Percentiles rank a stretch among this genome's conserved stretches.
Evolutionary conservation across 2,329 filamentous ascomycete species (phyloP).

Genomic region (Orbilia brochopaga): DNA sequence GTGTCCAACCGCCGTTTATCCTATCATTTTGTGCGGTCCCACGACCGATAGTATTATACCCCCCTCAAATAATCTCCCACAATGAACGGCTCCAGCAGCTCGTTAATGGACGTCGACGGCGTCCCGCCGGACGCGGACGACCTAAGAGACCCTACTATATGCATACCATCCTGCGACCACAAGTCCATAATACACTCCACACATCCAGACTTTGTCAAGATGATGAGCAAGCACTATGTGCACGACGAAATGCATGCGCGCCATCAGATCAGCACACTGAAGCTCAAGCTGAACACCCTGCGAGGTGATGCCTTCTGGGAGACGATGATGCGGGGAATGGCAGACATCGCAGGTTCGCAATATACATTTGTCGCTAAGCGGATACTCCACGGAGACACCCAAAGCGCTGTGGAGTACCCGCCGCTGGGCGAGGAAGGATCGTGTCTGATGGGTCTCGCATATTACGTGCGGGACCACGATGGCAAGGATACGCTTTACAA

Average conservation of each 20-base stretch:
- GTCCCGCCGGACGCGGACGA: conserved; percentile 31
- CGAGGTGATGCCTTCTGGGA: conserved; percentile 65
- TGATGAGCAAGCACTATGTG: conserved; percentile 49
- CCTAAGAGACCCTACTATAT: conserved; percentile 29
- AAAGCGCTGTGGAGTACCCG: conserved; percentile 67
- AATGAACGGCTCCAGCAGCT: conserved; percentile 40
- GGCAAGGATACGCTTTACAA: conserved; percentile 64
- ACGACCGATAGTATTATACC: conserved; percentile 14
- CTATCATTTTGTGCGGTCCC: conserved; percentile 14
- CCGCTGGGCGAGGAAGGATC: conserved; percentile 67
- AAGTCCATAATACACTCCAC: conserved; percentile 49
- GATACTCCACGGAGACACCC: conserved; percentile 66
- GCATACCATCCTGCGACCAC: conserved; percentile 47
- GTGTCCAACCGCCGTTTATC: conserved; percentile 32
- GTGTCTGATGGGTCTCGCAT: conserved; percentile 69
- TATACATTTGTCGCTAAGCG: conserved; percentile 73
- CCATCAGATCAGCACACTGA: conserved; percentile 35
- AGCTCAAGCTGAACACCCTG: conserved; percentile 23
- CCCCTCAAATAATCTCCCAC: neutral
- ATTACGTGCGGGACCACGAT: conserved; percentile 70
- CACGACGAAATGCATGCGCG: conserved; percentile 39
- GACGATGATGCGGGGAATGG: conserved; percentile 68
- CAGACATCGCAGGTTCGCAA: conserved; percentile 68
- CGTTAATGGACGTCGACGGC: conserved; percentile 44
- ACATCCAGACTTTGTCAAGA: conserved; percentile 43